phyloP scores from a whole-genome alignment of 768 basidiomycete species.

The Pisolithus orientalis region DNA sequence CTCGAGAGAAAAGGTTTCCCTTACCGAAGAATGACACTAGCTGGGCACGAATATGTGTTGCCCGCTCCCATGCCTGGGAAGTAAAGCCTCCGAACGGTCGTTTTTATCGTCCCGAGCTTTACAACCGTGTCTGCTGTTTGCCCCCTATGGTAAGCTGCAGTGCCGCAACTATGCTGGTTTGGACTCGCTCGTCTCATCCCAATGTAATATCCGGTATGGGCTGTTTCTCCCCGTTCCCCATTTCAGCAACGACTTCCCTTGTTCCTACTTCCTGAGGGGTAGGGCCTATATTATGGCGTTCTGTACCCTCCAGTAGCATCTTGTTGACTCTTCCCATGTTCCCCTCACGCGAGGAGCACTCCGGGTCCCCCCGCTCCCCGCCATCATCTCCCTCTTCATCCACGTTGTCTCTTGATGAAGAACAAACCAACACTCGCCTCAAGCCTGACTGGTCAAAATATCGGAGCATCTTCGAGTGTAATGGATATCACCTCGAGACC shows the following conservation, averaged over 20 bases:
- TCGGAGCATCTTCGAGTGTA: constrained; percentile 36
- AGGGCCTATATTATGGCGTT: constrained; percentile 9
- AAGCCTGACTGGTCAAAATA: constrained; percentile 60
- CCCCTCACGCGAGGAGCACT: constrained; percentile 51
- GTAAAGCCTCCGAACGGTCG: background rate
- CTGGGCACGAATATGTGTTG: background rate
- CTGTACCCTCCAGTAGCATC: background rate
- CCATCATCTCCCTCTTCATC: constrained; percentile 39
- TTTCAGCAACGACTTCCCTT: constrained; percentile 6
- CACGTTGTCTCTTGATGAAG: constrained; percentile 45
- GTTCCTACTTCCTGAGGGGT: background rate
- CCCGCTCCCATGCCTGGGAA: background rate
- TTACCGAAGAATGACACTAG: background rate
- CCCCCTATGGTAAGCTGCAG: background rate
- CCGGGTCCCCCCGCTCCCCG: constrained; percentile 18
- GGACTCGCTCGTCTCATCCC: background rate
- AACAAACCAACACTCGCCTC: constrained; percentile 50
- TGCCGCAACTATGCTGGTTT: background rate
- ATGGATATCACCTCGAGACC: constrained; percentile 64
- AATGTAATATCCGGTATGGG: too few relatives aligned
- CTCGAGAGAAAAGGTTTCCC: background rate
- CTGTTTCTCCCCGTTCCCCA: background rate
- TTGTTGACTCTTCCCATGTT: constrained; percentile 45
- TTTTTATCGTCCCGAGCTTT: background rate
- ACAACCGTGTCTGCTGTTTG: background rate